Base-by-base conservation (phyloP, 768 basidiomycete species). In the Leccinum rimulosum region DNA sequence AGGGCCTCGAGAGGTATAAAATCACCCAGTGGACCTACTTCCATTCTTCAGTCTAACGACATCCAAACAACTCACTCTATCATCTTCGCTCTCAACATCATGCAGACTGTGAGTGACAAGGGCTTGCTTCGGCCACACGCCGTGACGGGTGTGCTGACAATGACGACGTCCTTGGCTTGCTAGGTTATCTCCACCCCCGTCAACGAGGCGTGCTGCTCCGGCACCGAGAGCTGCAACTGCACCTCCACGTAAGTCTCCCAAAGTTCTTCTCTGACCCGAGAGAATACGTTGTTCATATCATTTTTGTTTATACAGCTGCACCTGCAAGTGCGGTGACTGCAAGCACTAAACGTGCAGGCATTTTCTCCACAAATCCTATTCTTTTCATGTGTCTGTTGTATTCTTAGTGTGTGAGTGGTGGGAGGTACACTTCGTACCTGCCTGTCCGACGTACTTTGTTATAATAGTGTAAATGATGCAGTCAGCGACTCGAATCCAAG, bases 161-260 rank as follows among this genome's bases (percentile, higher is more conserved):
- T 25, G 48, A 12, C 25, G 38, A 15, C 4, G 11, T 12, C 43
- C 14, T 30, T 49, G 51, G n/a, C n/a, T 40, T 40, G 40, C 9
- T 33, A 68, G 67, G 43, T 58, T 22, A 50, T 17, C 33, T 54
- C 52, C n/a, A 33, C 51, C 54, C 60, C 50, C 27, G 56, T 45
- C 15, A 64, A 68, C 58, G 50, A 68, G 45, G 60, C 67, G 33
- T 68, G 67, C 64, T 68, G 67, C 56, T 50, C 52, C 22, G 17
- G 52, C 36, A 3, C 49, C 33, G 19, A 49, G 0, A 9, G 19
- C 4, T 69, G 67, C 58, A 54, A n/a, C 25, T 68, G 67, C 61
- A 28, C 36, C 11, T 57, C 64, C 3, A 49, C 22, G 67, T 62
- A 59, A 1, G 59, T 56, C 12, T 27, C 6, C n/a, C 2, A 14